These are phyloP conservation scores for Globisporangium yorkense DNA, from an alignment of 352 stramenopile genomes.

Conservation along the genomic window DNA sequence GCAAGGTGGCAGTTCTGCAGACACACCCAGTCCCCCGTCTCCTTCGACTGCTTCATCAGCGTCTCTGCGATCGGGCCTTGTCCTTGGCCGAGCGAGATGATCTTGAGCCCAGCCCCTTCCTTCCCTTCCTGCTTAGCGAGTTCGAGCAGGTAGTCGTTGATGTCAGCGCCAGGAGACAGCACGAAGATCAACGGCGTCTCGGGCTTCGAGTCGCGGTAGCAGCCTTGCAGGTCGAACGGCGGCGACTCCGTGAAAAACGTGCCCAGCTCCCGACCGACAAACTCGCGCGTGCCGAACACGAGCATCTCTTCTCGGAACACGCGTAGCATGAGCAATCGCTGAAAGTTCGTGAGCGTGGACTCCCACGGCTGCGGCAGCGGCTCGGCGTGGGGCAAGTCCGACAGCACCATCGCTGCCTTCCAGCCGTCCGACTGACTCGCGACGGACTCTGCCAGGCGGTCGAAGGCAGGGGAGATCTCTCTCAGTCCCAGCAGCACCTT, in stretches of 20 bases:
- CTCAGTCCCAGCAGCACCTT: slow-evolving; percentile 63
- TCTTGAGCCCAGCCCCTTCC: slow-evolving; percentile 80
- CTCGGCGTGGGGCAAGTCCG: slow-evolving; percentile 70
- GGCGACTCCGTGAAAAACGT: slow-evolving; percentile 87
- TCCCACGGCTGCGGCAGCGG: slow-evolving; percentile 67
- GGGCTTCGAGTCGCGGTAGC: slow-evolving; percentile 89
- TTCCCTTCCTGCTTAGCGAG: slow-evolving; percentile 89
- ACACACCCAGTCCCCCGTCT: slow-evolving; percentile 92
- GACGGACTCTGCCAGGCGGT: slow-evolving; percentile 39
- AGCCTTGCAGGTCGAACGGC: slow-evolving; percentile 89
- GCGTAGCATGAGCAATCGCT: slow-evolving; percentile 87
- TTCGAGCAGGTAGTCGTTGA: slow-evolving; percentile 92
- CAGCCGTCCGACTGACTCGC: slow-evolving; percentile 44
- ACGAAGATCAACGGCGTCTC: slow-evolving; percentile 94
- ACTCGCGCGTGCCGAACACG: slow-evolving; percentile 83
- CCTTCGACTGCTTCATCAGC: slow-evolving; percentile 87
- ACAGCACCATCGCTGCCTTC: slow-evolving; percentile 73
- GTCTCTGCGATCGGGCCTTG: slow-evolving; percentile 90
- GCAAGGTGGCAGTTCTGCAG: slow-evolving; percentile 94
- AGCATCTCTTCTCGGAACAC: slow-evolving; percentile 89
- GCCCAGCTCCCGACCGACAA: slow-evolving; percentile 76
- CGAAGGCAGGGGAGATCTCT: slow-evolving; percentile 53
- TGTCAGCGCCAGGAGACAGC: slow-evolving; percentile 89
- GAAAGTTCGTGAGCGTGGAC: slow-evolving; percentile 74
- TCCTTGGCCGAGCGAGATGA: slow-evolving; percentile 93